These are phyloP conservation scores for Aspergillus luchuensis DNA, from an alignment of 2,329 filamentous ascomycete species.

Conservation along the genomic window DNA sequence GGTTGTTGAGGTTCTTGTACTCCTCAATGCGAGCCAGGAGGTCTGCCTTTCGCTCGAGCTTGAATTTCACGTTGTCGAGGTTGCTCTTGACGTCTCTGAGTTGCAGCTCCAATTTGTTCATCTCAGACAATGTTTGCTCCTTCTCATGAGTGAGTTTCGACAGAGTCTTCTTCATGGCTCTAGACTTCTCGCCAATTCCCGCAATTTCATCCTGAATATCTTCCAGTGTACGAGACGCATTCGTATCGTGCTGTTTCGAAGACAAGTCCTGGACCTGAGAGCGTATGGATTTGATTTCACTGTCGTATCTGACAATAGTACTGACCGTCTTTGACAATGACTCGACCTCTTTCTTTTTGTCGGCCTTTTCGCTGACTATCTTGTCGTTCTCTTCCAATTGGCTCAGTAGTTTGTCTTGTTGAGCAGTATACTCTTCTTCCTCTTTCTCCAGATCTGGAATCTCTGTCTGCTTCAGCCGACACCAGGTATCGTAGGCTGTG, in stretches of 20 bases:
- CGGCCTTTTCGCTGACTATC: conserved; percentile 61
- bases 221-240: conserved; percentile 69
- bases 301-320: conserved; percentile 71
- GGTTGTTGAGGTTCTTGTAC: conserved; percentile 66
- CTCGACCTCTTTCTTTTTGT: conserved; percentile 72
- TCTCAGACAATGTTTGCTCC: conserved; percentile 68
- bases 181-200: conserved; percentile 66
- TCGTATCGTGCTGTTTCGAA: conserved; percentile 71
- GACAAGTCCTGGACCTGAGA: conserved; percentile 73
- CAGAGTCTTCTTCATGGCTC: conserved; percentile 64
- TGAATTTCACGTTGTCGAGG: conserved; percentile 68
- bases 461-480: conserved; percentile 66
- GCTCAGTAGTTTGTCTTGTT: conserved; percentile 62
- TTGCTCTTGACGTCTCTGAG: conserved; percentile 73
- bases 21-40: conserved; percentile 72
- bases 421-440: conserved; percentile 61
- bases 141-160: conserved; percentile 68
- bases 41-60: conserved; percentile 78
- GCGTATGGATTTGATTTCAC: conserved; percentile 71
- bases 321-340: conserved; percentile 73
- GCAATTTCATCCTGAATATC: conserved; percentile 80
- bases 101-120: conserved; percentile 74
- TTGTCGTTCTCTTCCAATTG: conserved; percentile 70
- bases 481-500: conserved; percentile 72
- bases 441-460: conserved; percentile 70